phyloP scores from a whole-genome alignment of 495 filamentous ascomycete genomes.

The Choiromyces venosus region DNA sequence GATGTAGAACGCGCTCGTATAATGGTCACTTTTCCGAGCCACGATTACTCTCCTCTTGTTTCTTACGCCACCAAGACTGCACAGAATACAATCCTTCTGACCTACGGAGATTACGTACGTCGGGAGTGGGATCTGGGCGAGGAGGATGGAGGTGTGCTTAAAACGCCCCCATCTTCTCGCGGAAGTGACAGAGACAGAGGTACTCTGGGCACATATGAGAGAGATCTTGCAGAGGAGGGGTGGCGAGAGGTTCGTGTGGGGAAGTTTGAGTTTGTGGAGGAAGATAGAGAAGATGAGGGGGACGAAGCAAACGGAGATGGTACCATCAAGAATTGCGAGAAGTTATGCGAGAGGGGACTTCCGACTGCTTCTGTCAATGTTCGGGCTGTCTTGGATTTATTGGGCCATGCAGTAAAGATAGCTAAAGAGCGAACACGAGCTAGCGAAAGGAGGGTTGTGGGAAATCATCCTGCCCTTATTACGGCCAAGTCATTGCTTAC shows the following conservation, averaged over 20 bases:
- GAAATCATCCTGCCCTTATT: conserved; percentile 33
- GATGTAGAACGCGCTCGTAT: conserved; percentile 37
- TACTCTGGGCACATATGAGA: conserved; percentile 1
- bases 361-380: conserved; percentile 28
- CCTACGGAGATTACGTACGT: conserved; percentile 28
- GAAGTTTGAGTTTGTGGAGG: conserved; percentile 13
- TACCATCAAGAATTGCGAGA: conserved; percentile 23
- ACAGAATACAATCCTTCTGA: conserved; percentile 31
- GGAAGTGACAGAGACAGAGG: conserved; percentile 12
- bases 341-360: conserved; percentile 32
- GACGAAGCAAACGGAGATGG: conserved; percentile 19
- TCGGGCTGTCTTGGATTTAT: conserved; percentile 18
- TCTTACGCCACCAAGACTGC: conserved; percentile 30
- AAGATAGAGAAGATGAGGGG: conserved; percentile 27
- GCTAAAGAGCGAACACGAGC: conserved; percentile 18
- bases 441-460: conserved; percentile 30
- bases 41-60: conserved; percentile 27
- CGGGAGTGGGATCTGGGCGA: conserved; percentile 40
- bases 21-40: conserved; percentile 39
- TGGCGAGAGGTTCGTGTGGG: conserved; percentile 33
- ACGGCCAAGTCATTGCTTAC: conserved; percentile 35
- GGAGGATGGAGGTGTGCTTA: conserved; percentile 36
- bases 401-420: conserved; percentile 22
- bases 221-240: conserved; percentile 23
- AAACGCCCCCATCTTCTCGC: conserved; percentile 24